Base-by-base conservation (phyloP, 1,139 yeast genomes). In the Geotrichum citri-aurantii region DNA sequence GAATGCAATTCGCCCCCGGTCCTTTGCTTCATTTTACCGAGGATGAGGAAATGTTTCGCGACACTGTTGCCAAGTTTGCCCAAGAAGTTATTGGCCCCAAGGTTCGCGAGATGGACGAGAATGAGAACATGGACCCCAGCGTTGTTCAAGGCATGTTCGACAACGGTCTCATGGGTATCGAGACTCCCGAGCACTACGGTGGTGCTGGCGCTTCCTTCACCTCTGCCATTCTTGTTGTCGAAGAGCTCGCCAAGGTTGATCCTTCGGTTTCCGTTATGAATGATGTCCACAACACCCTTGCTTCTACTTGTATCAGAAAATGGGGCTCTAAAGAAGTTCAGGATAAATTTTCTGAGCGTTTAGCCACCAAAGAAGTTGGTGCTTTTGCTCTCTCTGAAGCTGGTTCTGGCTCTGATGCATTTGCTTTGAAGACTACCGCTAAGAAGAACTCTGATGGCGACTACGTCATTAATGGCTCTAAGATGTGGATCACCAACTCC, bases 401-500 rank as follows among this genome's bases (percentile, higher is more conserved):
- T 17, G 66, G 73, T n/a, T 71, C 78, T 1, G 79, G 79, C 14
- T 74, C 78, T 6, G 79, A 76, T 62, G 79, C 79, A n/a, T 76
- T 76, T 64, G 79, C 79, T 27, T 64, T 76, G 61, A 73, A 73
- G 65, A 65, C 77, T 11, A 65, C 68, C 19, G 78, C 78, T 51
- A 67, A 65, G 50, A 69, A 70, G 58, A 69, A 70, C 54, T 67
- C 66, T 26, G 77, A 72, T 58, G 77, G 77, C 50, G 69, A 68
- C 53, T 66, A 67, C 57, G 72, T 75, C 26, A 59, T 76, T 55
- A 69, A 71, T 52, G 79, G 79, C 47, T 69, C 76, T 56, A 76
- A 76, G 64, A 75, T 76, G 79, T 76, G 79, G 79, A 76, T 76
- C 67, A 75, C 79, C 55, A 76, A 76, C 66, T 76, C 79, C 14